Evolutionary conservation across 495 filamentous ascomycete species (phyloP).

Genomic region (Penicillium pulvis): DNA sequence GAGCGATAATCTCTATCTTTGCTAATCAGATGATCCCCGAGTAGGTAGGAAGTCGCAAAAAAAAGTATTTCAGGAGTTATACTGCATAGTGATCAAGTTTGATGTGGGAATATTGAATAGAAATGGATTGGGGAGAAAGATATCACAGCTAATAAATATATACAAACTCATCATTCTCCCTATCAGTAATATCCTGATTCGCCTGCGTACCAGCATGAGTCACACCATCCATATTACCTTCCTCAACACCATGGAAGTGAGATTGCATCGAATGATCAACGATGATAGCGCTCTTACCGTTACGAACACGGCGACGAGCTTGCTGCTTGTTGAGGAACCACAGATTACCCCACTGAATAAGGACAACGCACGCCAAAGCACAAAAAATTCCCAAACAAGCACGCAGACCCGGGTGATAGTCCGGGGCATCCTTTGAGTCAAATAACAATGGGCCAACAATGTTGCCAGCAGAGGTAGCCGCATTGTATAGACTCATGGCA

Average conservation of each 20-base stretch:
- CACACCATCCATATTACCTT: constrained; percentile 18
- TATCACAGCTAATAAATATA: constrained; percentile 55
- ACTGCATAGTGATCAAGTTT: too few species aligned
- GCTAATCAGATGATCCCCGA: too few species aligned
- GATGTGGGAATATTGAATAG: too few species aligned
- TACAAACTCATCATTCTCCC: constrained; percentile 68
- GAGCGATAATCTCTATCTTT: too few species aligned
- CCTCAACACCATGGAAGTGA: constrained; percentile 29
- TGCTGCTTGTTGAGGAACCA: constrained; percentile 57
- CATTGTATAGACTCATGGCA: constrained; percentile 53
- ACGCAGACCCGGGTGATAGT: constrained; percentile 57
- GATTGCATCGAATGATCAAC: constrained; percentile 58
- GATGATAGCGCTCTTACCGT: constrained; percentile 59
- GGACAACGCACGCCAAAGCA: constrained; percentile 47
- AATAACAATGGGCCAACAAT: constrained; percentile 53
- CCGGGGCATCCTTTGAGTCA: constrained; percentile 40
- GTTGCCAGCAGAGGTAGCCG: constrained; percentile 46
- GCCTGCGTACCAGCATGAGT: constrained; percentile 39
- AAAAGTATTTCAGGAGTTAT: too few species aligned
- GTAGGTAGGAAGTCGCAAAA: too few species aligned
- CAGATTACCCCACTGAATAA: constrained; percentile 55
- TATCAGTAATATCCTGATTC: constrained; percentile 60
- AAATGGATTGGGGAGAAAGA: not conserved
- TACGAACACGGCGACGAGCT: constrained; percentile 50
- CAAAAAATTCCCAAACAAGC: constrained; percentile 59